Evolutionary conservation across 805 yeast genomes (phyloP).

Genomic region (Candida andamanensis): DNA sequence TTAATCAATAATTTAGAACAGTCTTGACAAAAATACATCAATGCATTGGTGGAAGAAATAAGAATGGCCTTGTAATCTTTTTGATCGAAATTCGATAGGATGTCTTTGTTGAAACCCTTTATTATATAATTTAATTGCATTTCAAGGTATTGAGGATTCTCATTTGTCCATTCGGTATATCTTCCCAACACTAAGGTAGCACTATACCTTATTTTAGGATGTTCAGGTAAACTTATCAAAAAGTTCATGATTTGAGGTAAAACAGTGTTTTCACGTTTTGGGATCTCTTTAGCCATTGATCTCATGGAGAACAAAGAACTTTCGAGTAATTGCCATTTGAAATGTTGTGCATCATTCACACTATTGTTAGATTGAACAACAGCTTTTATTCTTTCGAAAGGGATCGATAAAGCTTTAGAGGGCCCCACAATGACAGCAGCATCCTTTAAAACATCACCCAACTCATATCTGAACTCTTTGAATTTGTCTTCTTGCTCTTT

Average conservation of each 20-base stretch:
- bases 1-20: constrained; percentile 63
- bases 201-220: constrained; percentile 83
- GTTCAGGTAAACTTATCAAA: constrained; percentile 71
- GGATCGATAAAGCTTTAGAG: constrained; percentile 60
- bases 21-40: constrained; percentile 92
- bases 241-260: constrained; percentile 74
- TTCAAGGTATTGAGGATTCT: constrained; percentile 78
- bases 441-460: constrained; percentile 96
- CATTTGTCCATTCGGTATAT: constrained; percentile 91
- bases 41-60: constrained; percentile 86
- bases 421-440: constrained; percentile 91
- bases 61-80: constrained; percentile 43
- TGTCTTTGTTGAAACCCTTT: constrained; percentile 50
- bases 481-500: constrained; percentile 87
- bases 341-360: constrained; percentile 27
- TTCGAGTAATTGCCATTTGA: constrained; percentile 80
- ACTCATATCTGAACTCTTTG: constrained; percentile 88
- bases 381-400: constrained; percentile 56
- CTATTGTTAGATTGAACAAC: constrained; percentile 16
- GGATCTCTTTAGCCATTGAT: constrained; percentile 90
- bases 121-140: constrained; percentile 81
- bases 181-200: constrained; percentile 93
- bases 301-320: constrained; percentile 87
- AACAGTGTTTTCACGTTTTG: constrained; percentile 55
- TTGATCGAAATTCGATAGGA: constrained; percentile 14